phyloP scores from a whole-genome alignment of 1,284 basidiomycete species.

The Cutaneotrichosporon mucoides region DNA sequence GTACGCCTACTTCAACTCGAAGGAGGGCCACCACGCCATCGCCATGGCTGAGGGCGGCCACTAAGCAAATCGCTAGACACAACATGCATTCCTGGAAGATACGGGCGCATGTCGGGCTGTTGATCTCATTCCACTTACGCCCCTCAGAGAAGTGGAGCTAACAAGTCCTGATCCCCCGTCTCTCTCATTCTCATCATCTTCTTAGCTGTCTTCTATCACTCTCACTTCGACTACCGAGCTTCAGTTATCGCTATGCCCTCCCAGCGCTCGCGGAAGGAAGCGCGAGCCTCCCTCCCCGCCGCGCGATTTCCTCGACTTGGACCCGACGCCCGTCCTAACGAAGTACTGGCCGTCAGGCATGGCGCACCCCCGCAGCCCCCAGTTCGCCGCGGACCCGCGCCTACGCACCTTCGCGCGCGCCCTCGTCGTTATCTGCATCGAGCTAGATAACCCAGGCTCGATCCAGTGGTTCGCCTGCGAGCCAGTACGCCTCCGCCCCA shows the following conservation, averaged over 20 bases:
- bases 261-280: neutral
- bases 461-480: neutral
- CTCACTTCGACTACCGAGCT: neutral
- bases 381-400: neutral
- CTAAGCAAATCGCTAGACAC: conserved; percentile 17
- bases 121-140: neutral
- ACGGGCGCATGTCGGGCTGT: neutral
- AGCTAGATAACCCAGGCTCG: neutral
- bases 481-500: neutral
- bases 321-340: neutral
- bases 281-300: neutral
- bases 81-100: conserved; percentile 7
- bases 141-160: neutral
- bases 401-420: neutral
- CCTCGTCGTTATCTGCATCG: neutral
- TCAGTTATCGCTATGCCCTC: too few species aligned
- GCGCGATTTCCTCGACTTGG: neutral
- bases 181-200: neutral
- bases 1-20: conserved; percentile 48
- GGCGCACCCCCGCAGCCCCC: neutral
- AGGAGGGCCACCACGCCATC: conserved; percentile 46
- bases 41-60: conserved; percentile 30
- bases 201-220: neutral
- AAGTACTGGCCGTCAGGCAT: neutral
- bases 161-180: neutral